Base-by-base conservation (phyloP, 176 grass and related monocot species). In the Typha latifolia region DNA sequence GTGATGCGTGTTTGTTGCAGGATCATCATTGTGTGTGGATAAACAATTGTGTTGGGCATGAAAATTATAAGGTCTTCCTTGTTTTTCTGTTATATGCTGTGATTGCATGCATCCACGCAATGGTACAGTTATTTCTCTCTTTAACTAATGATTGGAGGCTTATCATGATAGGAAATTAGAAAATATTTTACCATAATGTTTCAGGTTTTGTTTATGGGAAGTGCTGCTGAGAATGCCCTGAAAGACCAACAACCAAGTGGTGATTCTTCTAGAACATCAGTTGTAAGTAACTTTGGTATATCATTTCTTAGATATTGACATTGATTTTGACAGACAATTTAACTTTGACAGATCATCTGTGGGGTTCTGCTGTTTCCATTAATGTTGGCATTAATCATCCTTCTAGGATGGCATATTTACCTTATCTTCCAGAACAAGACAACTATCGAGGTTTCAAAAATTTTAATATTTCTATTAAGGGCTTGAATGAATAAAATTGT, bases 11-110 rank as follows among this genome's bases (percentile, higher is more conserved):
- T 70, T 77, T 19, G 23, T 12, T 80, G 66, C 81, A 99, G 89
- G 89, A 99, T 72, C 94, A 99, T 67, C 89, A 99, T 63, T 99
- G 94, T 62, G 79, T 99, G 62, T 99, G 86, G 94, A 99, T 99
- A 82, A 99, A 93, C 77, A 99, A 93, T 77, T 99, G 94, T 34
- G 89, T 99, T 15, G 94, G 89, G 32, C 86, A 99, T 66, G 81
- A 78, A 70, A 99, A 99, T 78, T 99, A 99, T 67, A 99, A 93
- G 62, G 49, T 86, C 24, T 99, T 90, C 61, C 62, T 99, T 59
- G 20, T 93, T 22, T 93, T 99, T 64, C 73, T 99, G 49, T 47
- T 99, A 19, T 93, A 93, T 81, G 83, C 76, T 64, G 89, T 91
- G 63, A 81, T 86, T 76, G 79, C 89, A 62, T 85, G 86, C 76